phyloP scores from a whole-genome alignment of 306 rosid species.

The Sphenostylis stenocarpa region DNA sequence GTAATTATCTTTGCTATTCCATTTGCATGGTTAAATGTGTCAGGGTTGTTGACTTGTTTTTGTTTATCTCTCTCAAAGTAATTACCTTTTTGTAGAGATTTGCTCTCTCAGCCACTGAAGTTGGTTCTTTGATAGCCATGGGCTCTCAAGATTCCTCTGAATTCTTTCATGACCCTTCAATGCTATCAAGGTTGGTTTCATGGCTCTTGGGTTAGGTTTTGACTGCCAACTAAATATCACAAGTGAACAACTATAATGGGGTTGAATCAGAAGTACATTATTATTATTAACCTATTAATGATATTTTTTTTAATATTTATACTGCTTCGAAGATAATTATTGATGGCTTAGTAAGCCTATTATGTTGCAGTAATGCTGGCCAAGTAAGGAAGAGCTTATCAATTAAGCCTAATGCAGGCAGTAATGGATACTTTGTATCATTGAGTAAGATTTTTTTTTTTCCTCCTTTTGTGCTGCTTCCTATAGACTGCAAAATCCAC shows the following conservation, averaged over 20 bases:
- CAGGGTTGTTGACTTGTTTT: background rate
- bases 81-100: slow-evolving; percentile 52
- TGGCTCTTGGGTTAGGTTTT: slow-evolving; percentile 16
- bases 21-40: slow-evolving; percentile 9
- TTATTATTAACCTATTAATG: slow-evolving; percentile 13
- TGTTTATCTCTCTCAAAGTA: slow-evolving; percentile 22
- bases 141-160: slow-evolving; percentile 85
- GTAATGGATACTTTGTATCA: slow-evolving; percentile 73
- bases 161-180: slow-evolving; percentile 90
- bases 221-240: slow-evolving; percentile 17
- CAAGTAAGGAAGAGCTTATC: slow-evolving; percentile 91
- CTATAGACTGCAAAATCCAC: slow-evolving; percentile 1
- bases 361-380: slow-evolving; percentile 81
- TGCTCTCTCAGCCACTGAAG: slow-evolving; percentile 80
- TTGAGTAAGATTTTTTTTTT: slow-evolving; percentile 61
- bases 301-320: background rate
- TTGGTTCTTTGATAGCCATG: slow-evolving; percentile 84
- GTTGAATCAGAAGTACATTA: slow-evolving; percentile 18
- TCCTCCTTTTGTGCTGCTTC: background rate
- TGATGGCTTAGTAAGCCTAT: slow-evolving; percentile 31
- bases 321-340: slow-evolving; percentile 15
- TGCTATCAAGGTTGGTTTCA: slow-evolving; percentile 74
- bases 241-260: slow-evolving; percentile 9
- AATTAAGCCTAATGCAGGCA: slow-evolving; percentile 66
- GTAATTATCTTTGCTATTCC: slow-evolving; percentile 9